Evolutionary conservation across 2,329 filamentous ascomycete species (phyloP).

Genomic region (Calycina herbarum): DNA sequence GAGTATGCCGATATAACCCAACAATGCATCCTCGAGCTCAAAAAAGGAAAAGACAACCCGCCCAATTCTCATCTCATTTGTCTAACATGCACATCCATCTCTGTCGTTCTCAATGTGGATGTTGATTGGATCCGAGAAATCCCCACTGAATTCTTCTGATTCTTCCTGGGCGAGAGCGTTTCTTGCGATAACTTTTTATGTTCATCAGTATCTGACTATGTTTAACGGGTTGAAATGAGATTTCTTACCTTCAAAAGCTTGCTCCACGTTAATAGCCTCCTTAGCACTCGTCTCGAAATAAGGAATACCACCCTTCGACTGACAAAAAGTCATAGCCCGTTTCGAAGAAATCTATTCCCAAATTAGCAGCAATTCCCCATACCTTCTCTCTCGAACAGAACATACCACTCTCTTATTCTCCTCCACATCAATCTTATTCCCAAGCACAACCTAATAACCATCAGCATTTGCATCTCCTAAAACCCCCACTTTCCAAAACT

Average conservation of each 20-base stretch:
- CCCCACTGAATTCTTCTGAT: slow-evolving; percentile 94
- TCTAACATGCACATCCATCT: slow-evolving; percentile 88
- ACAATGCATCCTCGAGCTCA: slow-evolving; percentile 16
- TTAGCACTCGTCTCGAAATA: slow-evolving; percentile 99
- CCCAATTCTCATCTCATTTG: not conserved
- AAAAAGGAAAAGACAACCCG: slow-evolving; percentile 11
- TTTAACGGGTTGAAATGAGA: too few species aligned
- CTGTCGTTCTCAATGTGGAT: slow-evolving; percentile 94
- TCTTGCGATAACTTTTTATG: slow-evolving; percentile 65
- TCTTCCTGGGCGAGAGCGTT: slow-evolving; percentile 96
- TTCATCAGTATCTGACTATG: too few species aligned
- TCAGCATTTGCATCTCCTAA: slow-evolving; percentile 20
- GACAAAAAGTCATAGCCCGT: slow-evolving; percentile 94
- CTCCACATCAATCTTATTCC: slow-evolving; percentile 98
- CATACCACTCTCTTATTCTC: slow-evolving; percentile 90
- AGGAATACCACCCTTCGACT: slow-evolving; percentile 94
- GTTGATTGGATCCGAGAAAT: slow-evolving; percentile 97
- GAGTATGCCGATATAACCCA: slow-evolving; percentile 14
- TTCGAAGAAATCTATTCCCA: slow-evolving; percentile 78
- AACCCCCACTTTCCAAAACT: slow-evolving; percentile 39
- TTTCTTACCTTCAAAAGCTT: slow-evolving; percentile 63
- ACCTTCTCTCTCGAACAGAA: slow-evolving; percentile 16
- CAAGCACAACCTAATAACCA: slow-evolving; percentile 73
- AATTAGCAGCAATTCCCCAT: slow-evolving; percentile 25
- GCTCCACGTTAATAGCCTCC: slow-evolving; percentile 97